Evolutionary conservation across 2,329 filamentous ascomycete genomes (phyloP).

Genomic region (Aspergillus cejpii): DNA sequence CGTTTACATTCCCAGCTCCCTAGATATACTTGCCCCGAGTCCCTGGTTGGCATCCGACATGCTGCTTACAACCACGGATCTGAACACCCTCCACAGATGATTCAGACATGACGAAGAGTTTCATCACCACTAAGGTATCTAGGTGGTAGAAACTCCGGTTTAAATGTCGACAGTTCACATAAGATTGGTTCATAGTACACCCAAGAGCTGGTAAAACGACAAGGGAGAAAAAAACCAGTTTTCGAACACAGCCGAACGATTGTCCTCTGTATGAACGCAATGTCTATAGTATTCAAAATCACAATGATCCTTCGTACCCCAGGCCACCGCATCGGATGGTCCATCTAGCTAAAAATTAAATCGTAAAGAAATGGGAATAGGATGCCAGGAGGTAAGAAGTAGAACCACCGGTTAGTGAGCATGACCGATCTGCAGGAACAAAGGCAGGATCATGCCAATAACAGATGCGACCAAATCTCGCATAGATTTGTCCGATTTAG

Average conservation of each 20-base stretch:
- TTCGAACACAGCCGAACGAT: no score
- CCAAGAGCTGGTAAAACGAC: no score
- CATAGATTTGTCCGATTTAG: conserved; percentile 38
- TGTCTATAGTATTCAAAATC: background rate
- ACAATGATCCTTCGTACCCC: background rate
- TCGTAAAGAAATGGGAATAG: background rate
- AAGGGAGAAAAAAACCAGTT: no score
- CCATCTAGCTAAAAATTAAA: background rate
- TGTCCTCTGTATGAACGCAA: no score
- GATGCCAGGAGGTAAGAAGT: background rate
- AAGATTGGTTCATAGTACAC: no score
- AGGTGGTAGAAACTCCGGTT: background rate
- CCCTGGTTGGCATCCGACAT: conserved; percentile 16
- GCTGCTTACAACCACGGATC: conserved; percentile 21
- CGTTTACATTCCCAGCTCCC: background rate
- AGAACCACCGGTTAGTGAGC: conserved; percentile 32
- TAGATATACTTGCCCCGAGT: conserved; percentile 14
- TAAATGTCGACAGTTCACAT: no score
- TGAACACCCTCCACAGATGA: conserved; percentile 16
- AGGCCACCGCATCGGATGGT: background rate
- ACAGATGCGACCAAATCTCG: conserved; percentile 42
- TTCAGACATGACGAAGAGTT: conserved; percentile 28
- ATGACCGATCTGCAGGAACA: conserved; percentile 45
- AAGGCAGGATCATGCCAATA: conserved; percentile 43
- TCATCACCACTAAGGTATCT: conserved; percentile 23